Evolutionary conservation across 78 protist genomes (phyloP).

Genomic region (Planoprotostelium fungivorum): DNA sequence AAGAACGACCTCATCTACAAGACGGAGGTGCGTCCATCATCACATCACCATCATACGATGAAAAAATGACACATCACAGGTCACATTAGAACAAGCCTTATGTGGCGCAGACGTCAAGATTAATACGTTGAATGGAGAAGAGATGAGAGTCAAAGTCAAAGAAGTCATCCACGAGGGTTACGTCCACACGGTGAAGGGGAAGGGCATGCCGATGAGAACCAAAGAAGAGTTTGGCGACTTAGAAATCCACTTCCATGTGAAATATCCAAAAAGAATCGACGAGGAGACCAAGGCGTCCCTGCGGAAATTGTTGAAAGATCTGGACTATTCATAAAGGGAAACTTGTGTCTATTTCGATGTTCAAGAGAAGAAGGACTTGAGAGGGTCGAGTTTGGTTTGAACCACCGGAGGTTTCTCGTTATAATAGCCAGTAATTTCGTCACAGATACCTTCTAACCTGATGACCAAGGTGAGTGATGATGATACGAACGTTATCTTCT

Average conservation of each 20-base stretch:
- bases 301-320: neutral
- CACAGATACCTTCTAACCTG: too few species aligned
- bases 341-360: neutral
- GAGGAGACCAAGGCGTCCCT: neutral
- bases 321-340: neutral
- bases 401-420: too few species aligned
- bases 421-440: too few species aligned
- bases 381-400: too few species aligned
- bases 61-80: neutral
- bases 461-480: too few species aligned
- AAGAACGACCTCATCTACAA: constrained; percentile 32
- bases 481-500: too few species aligned
- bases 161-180: neutral
- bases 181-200: neutral
- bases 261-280: neutral
- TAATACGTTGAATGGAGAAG: neutral
- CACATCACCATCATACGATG: neutral
- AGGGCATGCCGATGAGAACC: neutral
- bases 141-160: neutral
- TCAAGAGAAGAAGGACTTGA: too few species aligned
- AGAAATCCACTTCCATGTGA: neutral
- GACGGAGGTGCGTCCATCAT: neutral
- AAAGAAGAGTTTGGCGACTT: neutral
- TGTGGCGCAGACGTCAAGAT: neutral
- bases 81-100: neutral